Percentiles rank a stretch among this genome's conserved stretches.
Conservation (phyloP, 495 filamentous ascomycete genomes). For the Podospora appendiculata region DNA sequence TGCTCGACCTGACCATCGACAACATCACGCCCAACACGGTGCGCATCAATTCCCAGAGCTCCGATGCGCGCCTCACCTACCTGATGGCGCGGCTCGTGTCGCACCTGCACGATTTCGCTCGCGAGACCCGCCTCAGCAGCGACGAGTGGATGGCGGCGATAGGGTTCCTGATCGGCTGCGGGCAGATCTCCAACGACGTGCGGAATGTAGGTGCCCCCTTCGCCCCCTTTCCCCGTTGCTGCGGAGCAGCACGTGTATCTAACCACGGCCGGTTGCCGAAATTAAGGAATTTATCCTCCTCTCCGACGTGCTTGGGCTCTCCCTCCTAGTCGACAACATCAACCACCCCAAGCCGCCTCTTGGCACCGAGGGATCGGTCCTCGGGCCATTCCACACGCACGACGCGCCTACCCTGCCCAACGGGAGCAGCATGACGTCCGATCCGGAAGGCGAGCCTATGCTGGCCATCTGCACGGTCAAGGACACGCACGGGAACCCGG, state of each 20-base stretch:
- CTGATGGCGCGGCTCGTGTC: conserved; percentile 65
- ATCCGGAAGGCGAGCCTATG: conserved; percentile 61
- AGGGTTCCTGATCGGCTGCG: conserved; percentile 62
- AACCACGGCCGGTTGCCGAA: too few species aligned
- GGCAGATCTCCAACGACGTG: conserved; percentile 64
- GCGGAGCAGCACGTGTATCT: too few species aligned
- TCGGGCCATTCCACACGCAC: conserved; percentile 92
- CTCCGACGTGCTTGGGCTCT: conserved; percentile 84
- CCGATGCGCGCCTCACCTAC: conserved; percentile 60
- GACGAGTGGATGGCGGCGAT: conserved; percentile 74
- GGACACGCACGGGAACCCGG: conserved; percentile 59
- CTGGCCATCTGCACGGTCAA: conserved; percentile 70
- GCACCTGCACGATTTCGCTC: conserved; percentile 76
- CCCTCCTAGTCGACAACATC: conserved; percentile 82
- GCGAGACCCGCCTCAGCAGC: conserved; percentile 71
- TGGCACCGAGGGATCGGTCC: conserved; percentile 79
- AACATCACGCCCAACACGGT: conserved; percentile 77
- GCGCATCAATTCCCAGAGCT: conserved; percentile 63
- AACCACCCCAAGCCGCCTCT: conserved; percentile 77
- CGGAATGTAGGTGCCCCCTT: conserved; percentile 28
- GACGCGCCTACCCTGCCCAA: conserved; percentile 60
- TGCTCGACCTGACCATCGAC: conserved; percentile 70
- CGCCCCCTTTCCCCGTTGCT: background rate
- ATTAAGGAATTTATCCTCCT: conserved; percentile 97
- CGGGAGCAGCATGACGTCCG: conserved; percentile 65